Evolutionary conservation across 2,329 filamentous ascomycete species (phyloP).

Genomic region (Neonectria sp.): DNA sequence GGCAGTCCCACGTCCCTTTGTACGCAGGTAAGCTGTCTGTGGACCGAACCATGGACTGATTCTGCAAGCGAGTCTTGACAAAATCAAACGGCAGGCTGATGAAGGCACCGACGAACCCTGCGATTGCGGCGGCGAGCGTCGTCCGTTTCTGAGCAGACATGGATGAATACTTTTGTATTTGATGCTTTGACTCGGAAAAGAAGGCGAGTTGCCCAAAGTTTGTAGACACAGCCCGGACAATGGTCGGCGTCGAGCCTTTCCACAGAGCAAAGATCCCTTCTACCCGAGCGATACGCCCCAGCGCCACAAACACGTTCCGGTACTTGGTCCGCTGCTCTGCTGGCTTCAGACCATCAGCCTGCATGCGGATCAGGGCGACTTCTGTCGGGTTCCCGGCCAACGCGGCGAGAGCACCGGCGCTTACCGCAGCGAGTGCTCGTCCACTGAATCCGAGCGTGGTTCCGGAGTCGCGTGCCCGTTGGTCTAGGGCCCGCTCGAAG

Average conservation of each 20-base stretch:
- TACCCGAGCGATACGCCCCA: conserved; percentile 28
- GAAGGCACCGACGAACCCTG: conserved; percentile 80
- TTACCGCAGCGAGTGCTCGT: conserved; percentile 75
- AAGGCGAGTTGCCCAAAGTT: conserved; percentile 42
- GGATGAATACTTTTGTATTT: conserved; percentile 41
- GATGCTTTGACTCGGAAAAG: conserved; percentile 40
- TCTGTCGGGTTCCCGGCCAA: conserved; percentile 66
- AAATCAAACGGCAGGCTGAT: conserved; percentile 81
- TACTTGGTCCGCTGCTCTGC: conserved; percentile 34
- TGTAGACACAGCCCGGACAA: conserved; percentile 39
- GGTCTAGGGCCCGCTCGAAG: conserved; percentile 71
- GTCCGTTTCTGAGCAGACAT: conserved; percentile 69
- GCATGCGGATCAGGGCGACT: conserved; percentile 46
- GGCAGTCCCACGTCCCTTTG: conserved; percentile 76
- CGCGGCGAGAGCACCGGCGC: conserved; percentile 77
- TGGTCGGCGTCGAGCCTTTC: conserved; percentile 34
- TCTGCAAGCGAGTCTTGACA: conserved; percentile 80
- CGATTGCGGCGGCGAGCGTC: conserved; percentile 74
- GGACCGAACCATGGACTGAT: conserved; percentile 59
- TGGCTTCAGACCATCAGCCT: conserved; percentile 48
- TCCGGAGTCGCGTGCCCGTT: conserved; percentile 67
- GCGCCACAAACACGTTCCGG: conserved; percentile 30
- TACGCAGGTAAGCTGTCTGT: conserved; percentile 73
- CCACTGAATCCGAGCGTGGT: conserved; percentile 74
- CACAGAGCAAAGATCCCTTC: conserved; percentile 36